Base-by-base conservation (phyloP, 2,329 filamentous ascomycete species). In the Cadophora sp. region DNA sequence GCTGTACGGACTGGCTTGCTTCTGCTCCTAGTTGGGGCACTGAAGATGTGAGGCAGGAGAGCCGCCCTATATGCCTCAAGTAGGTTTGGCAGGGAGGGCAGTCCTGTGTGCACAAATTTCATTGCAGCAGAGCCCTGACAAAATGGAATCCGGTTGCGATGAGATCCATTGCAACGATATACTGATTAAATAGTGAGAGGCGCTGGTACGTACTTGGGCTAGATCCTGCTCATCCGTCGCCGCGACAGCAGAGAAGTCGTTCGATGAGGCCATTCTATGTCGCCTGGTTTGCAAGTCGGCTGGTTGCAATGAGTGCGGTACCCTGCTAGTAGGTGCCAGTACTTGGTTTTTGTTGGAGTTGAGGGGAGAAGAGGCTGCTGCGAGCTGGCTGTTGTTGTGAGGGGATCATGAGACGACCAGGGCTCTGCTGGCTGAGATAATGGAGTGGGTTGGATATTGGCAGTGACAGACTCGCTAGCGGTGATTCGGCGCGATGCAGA, bases 201-300 rank as follows among this genome's bases (percentile, higher is more conserved):
- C 70, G 43, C 66, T 71, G 33, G 22, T 47, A 67, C 71, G 45
- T 68, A 72, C 71, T 68, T 73, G 70, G 16, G 70, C 68, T 56
- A 70, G 59, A 60, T 73, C 71, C 14, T 66, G 51, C 20, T 62
- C 65, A 18, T 71, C 67, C 20, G 63, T 56, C 13, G 39, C 64
- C 39, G 43, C 56, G 1, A 24, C 55, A 33, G 43, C 66, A 33
- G 65, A 59, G 20, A 50, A 51, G n/a, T 53, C 51, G 24, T 63
- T 41, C n/a, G 67, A 68, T 45, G 69, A 66, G 27, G 67, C 18
- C 58, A 50, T 60, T 50, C 1, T 20, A 11, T 30, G 27, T 30
- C 27, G 27, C 27, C 27, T 30, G 27, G 27, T 30, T 30, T 30
- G 27, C 3, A 30, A 30, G 27, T 6, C 27, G 27, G 27, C 6